Conservation (phyloP, 208 protist species). For the Leishmania gerbilli region DNA sequence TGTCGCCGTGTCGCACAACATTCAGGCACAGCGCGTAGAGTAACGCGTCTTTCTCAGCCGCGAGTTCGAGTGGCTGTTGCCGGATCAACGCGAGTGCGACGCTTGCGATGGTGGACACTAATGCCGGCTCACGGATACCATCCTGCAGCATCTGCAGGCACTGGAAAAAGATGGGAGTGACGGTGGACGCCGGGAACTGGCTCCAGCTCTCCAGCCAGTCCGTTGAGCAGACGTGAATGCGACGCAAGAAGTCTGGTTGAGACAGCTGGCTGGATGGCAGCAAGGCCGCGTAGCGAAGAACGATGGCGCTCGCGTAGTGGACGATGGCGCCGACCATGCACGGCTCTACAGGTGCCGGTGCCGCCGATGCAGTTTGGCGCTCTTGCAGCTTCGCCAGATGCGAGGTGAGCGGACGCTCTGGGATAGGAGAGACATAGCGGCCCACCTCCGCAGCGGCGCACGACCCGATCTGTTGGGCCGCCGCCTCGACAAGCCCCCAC, state of each 20-base stretch:
- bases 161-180: slow-evolving; percentile 35
- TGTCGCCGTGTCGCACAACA: slow-evolving; percentile 30
- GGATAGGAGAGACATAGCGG: slow-evolving; percentile 44
- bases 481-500: slow-evolving; percentile 29
- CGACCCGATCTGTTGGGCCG: slow-evolving; percentile 16
- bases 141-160: slow-evolving; percentile 58
- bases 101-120: slow-evolving; percentile 52
- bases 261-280: slow-evolving; percentile 42
- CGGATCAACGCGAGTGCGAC: slow-evolving; percentile 68
- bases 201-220: slow-evolving; percentile 60
- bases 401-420: slow-evolving; percentile 22
- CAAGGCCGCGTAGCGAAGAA: slow-evolving; percentile 57
- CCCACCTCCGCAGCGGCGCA: slow-evolving; percentile 32
- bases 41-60: slow-evolving; percentile 51
- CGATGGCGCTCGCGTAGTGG: slow-evolving; percentile 73
- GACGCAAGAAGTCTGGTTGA: slow-evolving; percentile 35
- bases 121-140: slow-evolving; percentile 36
- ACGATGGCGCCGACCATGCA: slow-evolving; percentile 59
- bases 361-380: not conserved
- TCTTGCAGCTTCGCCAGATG: not conserved
- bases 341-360: slow-evolving; percentile 14
- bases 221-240: slow-evolving; percentile 63
- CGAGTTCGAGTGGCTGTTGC: slow-evolving; percentile 29
- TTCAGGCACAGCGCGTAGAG: slow-evolving; percentile 76
- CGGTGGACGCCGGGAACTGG: slow-evolving; percentile 32